Conservation (phyloP, 495 filamentous ascomycete genomes). For the Xylaria bambusicola region DNA sequence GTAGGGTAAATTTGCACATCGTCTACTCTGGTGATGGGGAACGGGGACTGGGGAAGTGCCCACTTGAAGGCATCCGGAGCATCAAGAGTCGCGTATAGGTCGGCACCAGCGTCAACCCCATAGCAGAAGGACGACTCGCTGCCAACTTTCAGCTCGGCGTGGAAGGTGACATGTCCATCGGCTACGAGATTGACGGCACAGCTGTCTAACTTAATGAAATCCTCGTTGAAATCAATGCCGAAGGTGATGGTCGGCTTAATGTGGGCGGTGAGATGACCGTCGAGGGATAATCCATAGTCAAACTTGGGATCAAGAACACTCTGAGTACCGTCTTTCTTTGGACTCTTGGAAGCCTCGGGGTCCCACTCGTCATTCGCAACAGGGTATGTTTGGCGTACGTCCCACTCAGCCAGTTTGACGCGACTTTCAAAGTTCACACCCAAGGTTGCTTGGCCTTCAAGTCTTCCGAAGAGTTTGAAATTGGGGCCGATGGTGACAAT, state of each 20-base stretch:
- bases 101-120: neutral
- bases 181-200: neutral
- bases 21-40: neutral
- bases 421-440: neutral
- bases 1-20: neutral
- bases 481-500: constrained; percentile 40
- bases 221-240: neutral
- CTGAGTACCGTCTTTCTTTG: neutral
- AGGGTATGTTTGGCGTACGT: neutral
- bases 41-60: neutral
- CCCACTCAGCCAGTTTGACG: constrained; percentile 12
- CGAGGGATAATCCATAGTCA: neutral
- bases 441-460: constrained; percentile 23
- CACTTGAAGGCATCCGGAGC: neutral
- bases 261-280: neutral
- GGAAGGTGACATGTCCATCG: neutral
- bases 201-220: neutral
- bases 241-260: neutral
- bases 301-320: neutral
- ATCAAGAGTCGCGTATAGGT: neutral
- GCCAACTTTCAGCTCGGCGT: neutral
- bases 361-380: neutral
- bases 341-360: neutral
- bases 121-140: neutral
- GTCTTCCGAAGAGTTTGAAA: constrained; percentile 26